Evolutionary conservation across 345 rosid species (phyloP).

Genomic region (Citrus unshiu): DNA sequence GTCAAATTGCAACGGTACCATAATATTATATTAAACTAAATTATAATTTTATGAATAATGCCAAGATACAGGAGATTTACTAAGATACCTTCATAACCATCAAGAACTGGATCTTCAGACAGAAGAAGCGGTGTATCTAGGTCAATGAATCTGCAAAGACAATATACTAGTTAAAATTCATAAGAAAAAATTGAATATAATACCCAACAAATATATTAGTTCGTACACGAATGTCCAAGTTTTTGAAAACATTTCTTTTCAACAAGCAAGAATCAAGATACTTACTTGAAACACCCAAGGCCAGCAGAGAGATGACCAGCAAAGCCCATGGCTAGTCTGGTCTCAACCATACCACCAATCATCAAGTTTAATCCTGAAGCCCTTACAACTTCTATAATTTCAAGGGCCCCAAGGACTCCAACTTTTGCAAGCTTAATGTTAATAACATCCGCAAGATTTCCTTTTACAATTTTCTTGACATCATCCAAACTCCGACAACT

Average conservation of each 20-base stretch:
- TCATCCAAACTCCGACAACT: conserved; percentile 75
- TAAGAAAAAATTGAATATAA: background rate
- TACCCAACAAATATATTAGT: background rate
- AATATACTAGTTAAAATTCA: background rate
- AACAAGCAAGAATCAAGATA: conserved; percentile 5
- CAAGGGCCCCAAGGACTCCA: conserved; percentile 76
- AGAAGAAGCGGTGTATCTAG: conserved; percentile 90
- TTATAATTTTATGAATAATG: background rate
- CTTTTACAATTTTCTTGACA: conserved; percentile 60
- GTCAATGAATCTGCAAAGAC: conserved; percentile 59
- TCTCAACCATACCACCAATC: conserved; percentile 98
- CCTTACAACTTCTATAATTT: conserved; percentile 66
- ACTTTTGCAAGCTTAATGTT: conserved; percentile 89
- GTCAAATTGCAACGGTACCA: background rate
- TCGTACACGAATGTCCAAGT: background rate
- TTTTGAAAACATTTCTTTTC: background rate
- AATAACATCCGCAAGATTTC: conserved; percentile 58
- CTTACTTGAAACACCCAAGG: conserved; percentile 78
- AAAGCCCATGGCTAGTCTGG: conserved; percentile 91
- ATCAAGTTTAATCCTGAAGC: conserved; percentile 63
- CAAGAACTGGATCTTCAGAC: conserved; percentile 82
- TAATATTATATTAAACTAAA: background rate
- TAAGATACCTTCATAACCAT: conserved; percentile 76
- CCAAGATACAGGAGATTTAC: background rate
- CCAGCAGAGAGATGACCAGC: conserved; percentile 96